A percentile compares a stretch with the other conserved stretches of the same genome.
Evolutionary conservation across 2,329 filamentous ascomycete genomes (phyloP).

Genomic region (Talaromyces islandicus): DNA sequence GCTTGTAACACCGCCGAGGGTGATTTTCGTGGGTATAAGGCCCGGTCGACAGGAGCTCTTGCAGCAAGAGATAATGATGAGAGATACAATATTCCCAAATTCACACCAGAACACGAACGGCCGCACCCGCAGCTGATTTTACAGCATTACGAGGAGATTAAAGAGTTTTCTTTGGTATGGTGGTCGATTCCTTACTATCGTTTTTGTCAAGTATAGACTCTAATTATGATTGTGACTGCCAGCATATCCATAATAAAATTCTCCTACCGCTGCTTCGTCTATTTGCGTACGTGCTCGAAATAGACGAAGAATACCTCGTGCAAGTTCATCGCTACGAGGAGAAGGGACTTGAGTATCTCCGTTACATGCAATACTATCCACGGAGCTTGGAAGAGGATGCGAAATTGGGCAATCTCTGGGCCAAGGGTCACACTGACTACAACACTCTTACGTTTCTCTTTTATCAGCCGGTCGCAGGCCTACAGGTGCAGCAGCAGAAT

Average conservation of each 20-base stretch:
- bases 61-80: slow-evolving; percentile 7
- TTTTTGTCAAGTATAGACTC: neutral
- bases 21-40: slow-evolving; percentile 7
- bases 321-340: slow-evolving; percentile 53
- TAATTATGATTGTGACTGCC: neutral
- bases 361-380: slow-evolving; percentile 56
- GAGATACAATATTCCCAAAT: slow-evolving; percentile 10
- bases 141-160: slow-evolving; percentile 7
- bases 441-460: slow-evolving; percentile 54
- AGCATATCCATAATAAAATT: slow-evolving; percentile 9
- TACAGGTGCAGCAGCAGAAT: slow-evolving; percentile 44
- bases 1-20: slow-evolving; percentile 14
- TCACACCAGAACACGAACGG: slow-evolving; percentile 8
- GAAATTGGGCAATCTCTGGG: slow-evolving; percentile 40
- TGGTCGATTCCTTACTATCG: neutral
- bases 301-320: slow-evolving; percentile 54
- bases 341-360: slow-evolving; percentile 54
- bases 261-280: slow-evolving; percentile 48
- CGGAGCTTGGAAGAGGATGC: slow-evolving; percentile 45
- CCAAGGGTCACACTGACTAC: slow-evolving; percentile 51
- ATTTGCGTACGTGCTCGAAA: slow-evolving; percentile 56
- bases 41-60: neutral
- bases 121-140: slow-evolving; percentile 5
- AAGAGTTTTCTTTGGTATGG: slow-evolving; percentile 6
- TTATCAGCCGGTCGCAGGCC: slow-evolving; percentile 52